Evolutionary conservation across 148 eudicot species (phyloP), one percentile per base, ranked within the genome.

Genomic region (Linanthus parryae): DNA sequence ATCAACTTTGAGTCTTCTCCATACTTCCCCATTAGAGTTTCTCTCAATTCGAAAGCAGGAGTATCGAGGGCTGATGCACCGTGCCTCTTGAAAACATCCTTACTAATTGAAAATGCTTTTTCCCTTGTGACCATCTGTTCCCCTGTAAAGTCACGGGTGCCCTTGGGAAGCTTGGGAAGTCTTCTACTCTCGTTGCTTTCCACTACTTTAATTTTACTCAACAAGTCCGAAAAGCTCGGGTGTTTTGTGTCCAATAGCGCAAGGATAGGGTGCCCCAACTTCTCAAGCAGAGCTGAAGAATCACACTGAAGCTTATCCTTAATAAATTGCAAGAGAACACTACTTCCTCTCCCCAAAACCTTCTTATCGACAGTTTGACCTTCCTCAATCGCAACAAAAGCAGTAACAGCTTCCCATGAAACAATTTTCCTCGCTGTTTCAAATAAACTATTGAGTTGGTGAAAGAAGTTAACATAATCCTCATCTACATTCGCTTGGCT

Each of bases 141-240:
- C 65, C 82, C 83, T 33, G 97, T 75, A 72, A 89, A 89, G 69
- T 88, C 96, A 25, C 89, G 94, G 28, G 96, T 84, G 52, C 96
- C 96, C 96, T 87, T 92, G 9, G 96, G 80, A 57, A 92, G 71
- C 83, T 92, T 92, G 12, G 99, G 99, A 59, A 87, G 83, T 63
- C 94, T 73, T 71, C 90, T 71, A 44, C 74, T 87, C 67, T 92
- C 98, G 66, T 92, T 92, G 64, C 90, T 88, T 69, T 92, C 95
- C 6, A 92, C 81, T 34, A 88, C 71, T 58, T 84, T 92, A 45
- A 92, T 75, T 71, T 77, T 88, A 42, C 65, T 54, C 7, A 75
- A 21, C 37, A 88, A 64, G 50, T 54, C 57, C 4, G 38, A 63
- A 56, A 84, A 77, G 8, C 57, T 78, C 7, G 55, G 48, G 36